These are phyloP conservation scores for Phialemoniopsis sp. DNA, from an alignment of 2,329 filamentous ascomycete genomes.

Conservation along the genomic window DNA sequence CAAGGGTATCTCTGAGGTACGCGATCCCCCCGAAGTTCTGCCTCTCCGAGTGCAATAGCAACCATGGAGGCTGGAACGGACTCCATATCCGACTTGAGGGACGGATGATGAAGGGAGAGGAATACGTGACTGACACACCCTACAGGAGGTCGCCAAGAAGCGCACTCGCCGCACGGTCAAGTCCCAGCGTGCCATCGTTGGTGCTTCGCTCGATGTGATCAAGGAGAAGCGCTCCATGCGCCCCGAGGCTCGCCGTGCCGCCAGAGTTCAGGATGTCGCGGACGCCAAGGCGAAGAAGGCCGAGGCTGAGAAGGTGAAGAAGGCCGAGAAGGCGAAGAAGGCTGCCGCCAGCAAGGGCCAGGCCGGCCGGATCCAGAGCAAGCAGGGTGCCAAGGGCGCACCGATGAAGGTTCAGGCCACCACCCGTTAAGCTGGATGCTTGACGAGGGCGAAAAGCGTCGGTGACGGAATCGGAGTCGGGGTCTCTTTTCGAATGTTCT, in stretches of 20 bases:
- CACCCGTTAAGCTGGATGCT: conserved; percentile 63
- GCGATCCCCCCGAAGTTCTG: conserved; percentile 24
- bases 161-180: conserved; percentile 97
- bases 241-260: conserved; percentile 91
- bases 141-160: conserved; percentile 99
- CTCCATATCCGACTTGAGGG: neutral
- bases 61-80: too few species aligned
- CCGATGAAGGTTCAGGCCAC: conserved; percentile 80
- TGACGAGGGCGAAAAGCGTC: neutral
- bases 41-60: conserved; percentile 1
- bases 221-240: conserved; percentile 96
- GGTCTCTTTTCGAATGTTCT: conserved; percentile 16
- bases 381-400: conserved; percentile 95
- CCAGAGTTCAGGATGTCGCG: conserved; percentile 87
- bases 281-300: conserved; percentile 99
- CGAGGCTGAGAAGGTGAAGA: conserved; percentile 84
- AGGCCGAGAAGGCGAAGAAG: conserved; percentile 97
- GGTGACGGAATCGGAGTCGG: conserved; percentile 2
- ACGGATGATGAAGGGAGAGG: conserved; percentile 1
- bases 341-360: conserved; percentile 74
- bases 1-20: conserved; percentile 99
- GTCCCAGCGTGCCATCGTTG: conserved; percentile 97
- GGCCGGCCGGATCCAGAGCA: conserved; percentile 76
- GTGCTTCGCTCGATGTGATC: conserved; percentile 99
- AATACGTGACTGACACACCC: conserved; percentile 29